phyloP scores from a whole-genome alignment of 2,329 filamentous ascomycete species.

The Ploettnerulaceae sp. region DNA sequence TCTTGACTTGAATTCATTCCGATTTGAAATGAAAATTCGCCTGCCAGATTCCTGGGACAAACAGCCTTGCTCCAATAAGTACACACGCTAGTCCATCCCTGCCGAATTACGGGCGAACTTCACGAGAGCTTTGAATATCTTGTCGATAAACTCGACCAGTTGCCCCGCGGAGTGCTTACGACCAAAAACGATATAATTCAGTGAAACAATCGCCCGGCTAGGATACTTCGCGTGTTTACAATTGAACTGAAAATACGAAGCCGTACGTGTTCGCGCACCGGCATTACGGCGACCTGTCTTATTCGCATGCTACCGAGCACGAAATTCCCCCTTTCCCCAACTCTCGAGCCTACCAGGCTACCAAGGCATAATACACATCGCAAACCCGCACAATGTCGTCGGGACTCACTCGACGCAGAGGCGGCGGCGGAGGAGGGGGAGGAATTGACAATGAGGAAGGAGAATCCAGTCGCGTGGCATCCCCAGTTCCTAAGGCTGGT shows the following conservation, averaged over 20 bases:
- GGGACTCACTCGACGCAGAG: conserved; percentile 59
- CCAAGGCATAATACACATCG: conserved; percentile 18
- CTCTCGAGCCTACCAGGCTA: conserved; percentile 17
- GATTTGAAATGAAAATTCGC: neutral
- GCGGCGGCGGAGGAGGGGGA: conserved; percentile 60
- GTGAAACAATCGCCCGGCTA: neutral
- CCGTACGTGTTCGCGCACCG: conserved; percentile 20
- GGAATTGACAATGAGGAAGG: conserved; percentile 60
- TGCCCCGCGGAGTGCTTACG: conserved; percentile 4
- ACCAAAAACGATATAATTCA: neutral
- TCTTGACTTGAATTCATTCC: conserved; percentile 15
- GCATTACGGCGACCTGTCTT: conserved; percentile 22
- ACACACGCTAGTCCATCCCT: conserved; percentile 1
- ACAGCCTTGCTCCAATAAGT: neutral
- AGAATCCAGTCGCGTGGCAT: conserved; percentile 60
- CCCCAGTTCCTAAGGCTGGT: conserved; percentile 59
- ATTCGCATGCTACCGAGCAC: conserved; percentile 24
- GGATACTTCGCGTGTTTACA: neutral
- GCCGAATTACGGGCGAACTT: conserved; percentile 1
- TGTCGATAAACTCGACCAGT: neutral
- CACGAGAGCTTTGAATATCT: conserved; percentile 4
- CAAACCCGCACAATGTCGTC: conserved; percentile 39
- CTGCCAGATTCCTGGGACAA: conserved; percentile 1
- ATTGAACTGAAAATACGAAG: neutral
- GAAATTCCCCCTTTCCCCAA: conserved; percentile 25